Conservation (phyloP, 2,329 filamentous ascomycete species). For the Cladosporium sp. region DNA sequence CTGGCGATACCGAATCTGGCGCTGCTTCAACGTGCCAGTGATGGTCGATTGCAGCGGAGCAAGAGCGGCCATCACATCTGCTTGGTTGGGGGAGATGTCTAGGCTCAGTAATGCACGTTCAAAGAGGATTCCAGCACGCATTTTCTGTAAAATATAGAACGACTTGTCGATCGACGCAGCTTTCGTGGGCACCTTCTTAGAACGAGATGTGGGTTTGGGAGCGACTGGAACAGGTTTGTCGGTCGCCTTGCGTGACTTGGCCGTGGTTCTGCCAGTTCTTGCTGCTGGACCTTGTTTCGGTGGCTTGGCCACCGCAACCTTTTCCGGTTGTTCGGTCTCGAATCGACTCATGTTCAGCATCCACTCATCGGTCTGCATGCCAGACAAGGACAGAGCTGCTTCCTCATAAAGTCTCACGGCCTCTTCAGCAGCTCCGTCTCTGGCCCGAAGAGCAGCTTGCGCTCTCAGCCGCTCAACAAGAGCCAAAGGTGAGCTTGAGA, state of each 20-base stretch:
- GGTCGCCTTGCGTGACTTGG: background rate
- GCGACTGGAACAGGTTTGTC: background rate
- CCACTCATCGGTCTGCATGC: constrained; percentile 10
- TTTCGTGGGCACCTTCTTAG: background rate
- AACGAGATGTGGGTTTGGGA: background rate
- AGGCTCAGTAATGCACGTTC: background rate
- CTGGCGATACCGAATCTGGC: background rate
- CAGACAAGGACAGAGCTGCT: constrained; percentile 15
- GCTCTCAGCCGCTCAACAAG: constrained; percentile 20
- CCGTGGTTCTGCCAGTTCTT: background rate
- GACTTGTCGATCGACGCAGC: background rate
- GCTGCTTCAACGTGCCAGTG: constrained; percentile 3
- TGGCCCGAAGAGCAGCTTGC: constrained; percentile 18
- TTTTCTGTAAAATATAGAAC: background rate
- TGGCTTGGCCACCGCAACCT: background rate
- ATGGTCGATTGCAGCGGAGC: background rate
- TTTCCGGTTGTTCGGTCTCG: background rate
- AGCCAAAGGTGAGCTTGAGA: constrained; percentile 12
- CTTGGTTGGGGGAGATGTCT: background rate
- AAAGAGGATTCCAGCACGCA: background rate
- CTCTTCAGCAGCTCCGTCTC: constrained; percentile 20
- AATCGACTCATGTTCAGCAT: constrained; percentile 4
- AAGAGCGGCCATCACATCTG: background rate
- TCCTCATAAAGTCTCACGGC: constrained; percentile 18
- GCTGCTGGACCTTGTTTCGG: background rate